Evolutionary conservation across 139 green algal genomes (phyloP).

Genomic region (Dunaliella primolecta): DNA sequence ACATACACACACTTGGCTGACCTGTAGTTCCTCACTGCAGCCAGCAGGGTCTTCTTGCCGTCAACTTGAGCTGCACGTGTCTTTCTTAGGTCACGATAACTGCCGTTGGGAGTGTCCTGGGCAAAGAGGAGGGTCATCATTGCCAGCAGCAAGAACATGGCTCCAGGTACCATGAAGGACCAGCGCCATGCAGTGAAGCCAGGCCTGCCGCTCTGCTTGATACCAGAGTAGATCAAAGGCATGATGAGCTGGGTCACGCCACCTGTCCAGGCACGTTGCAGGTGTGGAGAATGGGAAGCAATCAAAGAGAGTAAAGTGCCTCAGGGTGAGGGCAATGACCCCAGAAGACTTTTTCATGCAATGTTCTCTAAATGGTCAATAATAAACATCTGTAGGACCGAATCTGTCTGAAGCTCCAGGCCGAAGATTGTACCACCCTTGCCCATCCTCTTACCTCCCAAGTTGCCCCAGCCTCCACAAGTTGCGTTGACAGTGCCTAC

Average conservation of each 20-base stretch:
- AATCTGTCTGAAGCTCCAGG: too few relatives aligned
- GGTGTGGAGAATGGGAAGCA: too few relatives aligned
- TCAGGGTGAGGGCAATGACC: neutral
- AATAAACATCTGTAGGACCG: neutral
- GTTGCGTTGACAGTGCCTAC: slow-evolving; percentile 90
- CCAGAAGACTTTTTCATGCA: neutral
- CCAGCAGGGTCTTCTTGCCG: neutral
- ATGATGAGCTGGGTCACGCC: slow-evolving; percentile 91
- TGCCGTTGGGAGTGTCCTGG: slow-evolving; percentile 85
- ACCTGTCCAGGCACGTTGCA: neutral
- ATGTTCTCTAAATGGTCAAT: neutral
- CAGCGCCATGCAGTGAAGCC: slow-evolving; percentile 52
- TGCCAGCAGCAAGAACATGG: slow-evolving; percentile 71
- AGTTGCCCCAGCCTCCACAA: slow-evolving; percentile 83
- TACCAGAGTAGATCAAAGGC: slow-evolving; percentile 76
- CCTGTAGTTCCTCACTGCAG: neutral
- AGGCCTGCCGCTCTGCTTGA: slow-evolving; percentile 28
- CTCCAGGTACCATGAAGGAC: slow-evolving; percentile 74
- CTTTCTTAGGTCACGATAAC: slow-evolving; percentile 76
- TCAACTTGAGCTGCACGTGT: slow-evolving; percentile 26
- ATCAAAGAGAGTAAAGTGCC: neutral
- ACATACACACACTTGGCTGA: neutral
- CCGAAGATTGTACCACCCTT: too few relatives aligned
- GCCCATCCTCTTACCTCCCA: slow-evolving; percentile 51
- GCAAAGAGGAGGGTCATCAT: slow-evolving; percentile 50